Conservation (phyloP, 2,329 filamentous ascomycete species). For the Penicillium fuscoglaucum region DNA sequence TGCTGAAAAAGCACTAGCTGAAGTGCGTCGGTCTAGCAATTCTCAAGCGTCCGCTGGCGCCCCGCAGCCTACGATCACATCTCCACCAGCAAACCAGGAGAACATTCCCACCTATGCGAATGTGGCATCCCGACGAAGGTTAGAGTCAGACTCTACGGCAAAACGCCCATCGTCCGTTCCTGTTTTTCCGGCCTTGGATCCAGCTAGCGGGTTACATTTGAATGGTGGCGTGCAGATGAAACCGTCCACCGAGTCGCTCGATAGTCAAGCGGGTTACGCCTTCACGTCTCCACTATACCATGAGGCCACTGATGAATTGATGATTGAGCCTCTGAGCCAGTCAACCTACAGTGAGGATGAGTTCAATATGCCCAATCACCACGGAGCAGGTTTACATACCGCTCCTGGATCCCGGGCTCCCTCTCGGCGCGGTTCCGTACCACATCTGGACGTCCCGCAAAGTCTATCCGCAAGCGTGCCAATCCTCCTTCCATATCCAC, state of each 20-base stretch:
- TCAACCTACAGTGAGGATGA: slow-evolving; percentile 38
- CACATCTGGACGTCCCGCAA: slow-evolving; percentile 16
- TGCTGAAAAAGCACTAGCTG: slow-evolving; percentile 41
- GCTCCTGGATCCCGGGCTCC: slow-evolving; percentile 29
- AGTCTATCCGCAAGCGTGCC: slow-evolving; percentile 33
- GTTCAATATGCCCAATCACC: slow-evolving; percentile 19
- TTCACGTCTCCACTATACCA: slow-evolving; percentile 33
- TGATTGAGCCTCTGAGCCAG: slow-evolving; percentile 27
- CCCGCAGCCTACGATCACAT: slow-evolving; percentile 6
- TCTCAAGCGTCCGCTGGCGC: slow-evolving; percentile 26
- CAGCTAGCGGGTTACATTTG: slow-evolving; percentile 13
- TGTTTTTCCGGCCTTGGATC: slow-evolving; percentile 15
- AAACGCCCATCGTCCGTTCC: slow-evolving; percentile 28
- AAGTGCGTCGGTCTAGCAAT: slow-evolving; percentile 41
- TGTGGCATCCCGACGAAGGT: slow-evolving; percentile 30
- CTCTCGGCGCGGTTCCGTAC: slow-evolving; percentile 24
- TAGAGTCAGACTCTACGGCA: slow-evolving; percentile 14
- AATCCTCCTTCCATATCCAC: slow-evolving; percentile 24
- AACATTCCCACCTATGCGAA: slow-evolving; percentile 39
- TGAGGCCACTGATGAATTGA: slow-evolving; percentile 27
- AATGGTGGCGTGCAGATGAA: slow-evolving; percentile 26
- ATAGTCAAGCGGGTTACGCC: slow-evolving; percentile 26
- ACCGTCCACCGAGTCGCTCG: slow-evolving; percentile 34
- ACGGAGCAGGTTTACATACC: slow-evolving; percentile 24
- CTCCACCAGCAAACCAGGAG: slow-evolving; percentile 22